A percentile compares a stretch with the other conserved stretches of the same genome.
phyloP scores from a whole-genome alignment of 2,329 filamentous ascomycete genomes.

The Diaporthe australafricana region DNA sequence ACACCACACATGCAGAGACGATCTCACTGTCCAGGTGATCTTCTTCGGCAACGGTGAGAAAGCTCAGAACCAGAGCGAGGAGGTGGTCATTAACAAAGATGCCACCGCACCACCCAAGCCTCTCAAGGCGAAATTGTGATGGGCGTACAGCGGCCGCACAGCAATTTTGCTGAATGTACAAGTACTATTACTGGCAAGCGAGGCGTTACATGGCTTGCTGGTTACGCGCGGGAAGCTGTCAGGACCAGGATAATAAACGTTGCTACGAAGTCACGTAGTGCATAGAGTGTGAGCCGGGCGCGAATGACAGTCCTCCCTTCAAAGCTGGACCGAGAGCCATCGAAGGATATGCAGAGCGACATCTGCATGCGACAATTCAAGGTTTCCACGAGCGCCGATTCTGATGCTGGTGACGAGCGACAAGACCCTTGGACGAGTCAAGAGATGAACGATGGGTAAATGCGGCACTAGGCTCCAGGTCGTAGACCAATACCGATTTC shows the following conservation, averaged over 20 bases:
- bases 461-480: not conserved
- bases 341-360: not conserved
- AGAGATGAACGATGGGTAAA: not conserved
- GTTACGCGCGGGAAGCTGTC: not conserved
- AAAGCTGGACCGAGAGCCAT: not conserved
- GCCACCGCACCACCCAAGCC: conserved; percentile 73
- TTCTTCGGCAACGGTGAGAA: conserved; percentile 91
- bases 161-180: not conserved
- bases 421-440: conserved; percentile 12
- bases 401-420: not conserved
- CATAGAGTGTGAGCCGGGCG: not conserved
- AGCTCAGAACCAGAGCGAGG: conserved; percentile 64
- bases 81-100: conserved; percentile 86
- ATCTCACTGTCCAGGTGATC: conserved; percentile 96
- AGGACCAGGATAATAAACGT: not conserved
- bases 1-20: conserved; percentile 71
- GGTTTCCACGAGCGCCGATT: not conserved
- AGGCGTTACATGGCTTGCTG: conserved; percentile 28
- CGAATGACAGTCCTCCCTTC: not conserved
- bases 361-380: not conserved
- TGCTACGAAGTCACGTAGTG: not conserved
- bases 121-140: conserved; percentile 43
- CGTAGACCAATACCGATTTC: conserved; percentile 21
- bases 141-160: not conserved
- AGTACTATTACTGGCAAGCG: conserved; percentile 18